Evolutionary conservation across 202 grass and related monocot species (phyloP).

Genomic region (Zizania palustris): DNA sequence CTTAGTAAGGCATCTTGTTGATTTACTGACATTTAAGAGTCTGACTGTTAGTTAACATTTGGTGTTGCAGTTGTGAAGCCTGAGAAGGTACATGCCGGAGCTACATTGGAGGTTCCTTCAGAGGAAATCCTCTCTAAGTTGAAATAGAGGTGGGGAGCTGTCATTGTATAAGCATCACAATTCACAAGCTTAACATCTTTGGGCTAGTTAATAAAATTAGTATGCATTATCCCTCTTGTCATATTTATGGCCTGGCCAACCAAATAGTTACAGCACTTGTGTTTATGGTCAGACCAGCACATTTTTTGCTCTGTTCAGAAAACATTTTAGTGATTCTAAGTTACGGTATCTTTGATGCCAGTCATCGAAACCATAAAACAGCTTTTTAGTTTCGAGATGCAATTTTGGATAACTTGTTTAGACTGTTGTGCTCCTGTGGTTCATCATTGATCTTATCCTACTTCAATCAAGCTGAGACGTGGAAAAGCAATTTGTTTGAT

Average conservation of each 20-base stretch:
- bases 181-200: not conserved
- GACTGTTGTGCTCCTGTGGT: not conserved
- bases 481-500: not conserved
- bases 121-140: conserved; percentile 71
- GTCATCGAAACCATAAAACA: conserved; percentile 2
- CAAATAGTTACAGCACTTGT: conserved; percentile 32
- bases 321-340: not conserved
- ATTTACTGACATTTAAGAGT: conserved; percentile 20
- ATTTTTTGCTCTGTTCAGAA: not conserved
- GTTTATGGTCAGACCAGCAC: not conserved
- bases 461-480: not conserved
- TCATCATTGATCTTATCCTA: conserved; percentile 3
- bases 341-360: not conserved
- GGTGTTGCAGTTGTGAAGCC: conserved; percentile 79
- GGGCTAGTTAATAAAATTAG: conserved; percentile 43
- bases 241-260: not conserved
- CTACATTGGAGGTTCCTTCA: conserved; percentile 84
- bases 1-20: not conserved
- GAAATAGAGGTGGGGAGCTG: conserved; percentile 29
- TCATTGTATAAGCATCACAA: conserved; percentile 5
- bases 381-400: not conserved
- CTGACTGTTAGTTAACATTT: not conserved
- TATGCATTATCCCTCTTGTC: not conserved
- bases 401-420: conserved; percentile 11
- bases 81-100: conserved; percentile 78